Base-by-base conservation (phyloP, 371 early-diverging fungal genomes). In the Batkoa obscura region DNA sequence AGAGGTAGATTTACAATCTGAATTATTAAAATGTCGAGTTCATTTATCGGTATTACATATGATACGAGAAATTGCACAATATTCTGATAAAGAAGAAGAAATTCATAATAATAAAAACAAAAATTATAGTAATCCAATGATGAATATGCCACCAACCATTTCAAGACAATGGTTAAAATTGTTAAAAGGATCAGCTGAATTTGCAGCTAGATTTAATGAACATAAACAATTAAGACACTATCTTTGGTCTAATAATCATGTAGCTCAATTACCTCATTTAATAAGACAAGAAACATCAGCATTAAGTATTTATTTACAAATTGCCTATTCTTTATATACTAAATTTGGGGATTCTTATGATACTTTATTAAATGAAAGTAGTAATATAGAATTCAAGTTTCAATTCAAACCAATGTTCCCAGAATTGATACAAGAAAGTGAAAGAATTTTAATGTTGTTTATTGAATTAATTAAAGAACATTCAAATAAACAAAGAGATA, bases 211-310 rank as follows among this genome's bases (percentile, higher is more conserved):
- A 1, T 91, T 91, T 61, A 91, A 91, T 64, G 74, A 65, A 51
- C 75, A 84, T 63, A 72, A 77, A 61, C 75, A 76, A 42, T 72
- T 91, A 55, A 72, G 92, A 1, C 73, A 77, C 61, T 75, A 79
- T 10, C 64, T 91, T 31, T 86, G 78, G 61, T 75, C 76, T 58
- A 74, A 74, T 66, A 87, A 89, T 1, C 78, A 85, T 51, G 84
- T 87, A 67, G 75, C 79, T 17, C 83, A 87, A 53, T 64, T 86
- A 70, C 92, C 92, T 31, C 84, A 86, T 57, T 69, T 91, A 59
- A 74, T 86, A 34, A 81, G 80, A 60, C 78, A 86, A 69, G 84
- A 83, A 61, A 68, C 68, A 33, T 57, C 65, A 55, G 66, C 71
- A 1, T 37, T 67, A 49, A 65, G 64, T 15, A 67, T 65, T 17